Percentiles rank a stretch among this genome's conserved stretches.
These are phyloP conservation scores for Thalassiosira delicatula DNA, from an alignment of 352 stramenopile genomes.

Conservation along the genomic window DNA sequence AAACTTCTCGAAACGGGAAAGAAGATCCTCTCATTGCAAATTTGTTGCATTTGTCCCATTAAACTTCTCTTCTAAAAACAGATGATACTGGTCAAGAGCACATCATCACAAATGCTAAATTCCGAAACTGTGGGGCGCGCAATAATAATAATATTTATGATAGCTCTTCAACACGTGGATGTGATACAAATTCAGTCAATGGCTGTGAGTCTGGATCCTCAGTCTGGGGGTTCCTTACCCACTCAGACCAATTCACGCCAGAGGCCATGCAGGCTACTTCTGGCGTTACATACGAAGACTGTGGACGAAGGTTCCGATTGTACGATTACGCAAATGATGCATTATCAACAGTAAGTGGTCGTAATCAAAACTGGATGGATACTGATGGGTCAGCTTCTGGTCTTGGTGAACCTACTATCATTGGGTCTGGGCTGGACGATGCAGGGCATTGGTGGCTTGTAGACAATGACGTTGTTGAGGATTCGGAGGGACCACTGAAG, in stretches of 20 bases:
- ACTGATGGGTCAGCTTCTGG: conserved; percentile 49
- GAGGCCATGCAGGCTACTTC: conserved; percentile 59
- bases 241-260: conserved; percentile 44
- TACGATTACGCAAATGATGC: conserved; percentile 16
- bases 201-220: conserved; percentile 36
- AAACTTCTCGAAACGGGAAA: no score
- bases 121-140: conserved; percentile 60
- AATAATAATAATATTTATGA: conserved; percentile 50
- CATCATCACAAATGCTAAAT: conserved; percentile 58
- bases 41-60: not conserved
- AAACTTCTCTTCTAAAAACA: not conserved
- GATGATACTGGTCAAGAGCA: conserved; percentile 50
- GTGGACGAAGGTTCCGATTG: conserved; percentile 46
- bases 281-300: conserved; percentile 54
- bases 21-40: not conserved
- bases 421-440: conserved; percentile 44
- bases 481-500: conserved; percentile 27
- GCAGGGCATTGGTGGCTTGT: conserved; percentile 58
- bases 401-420: conserved; percentile 39
- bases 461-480: conserved; percentile 43
- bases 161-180: conserved; percentile 45
- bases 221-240: conserved; percentile 56
- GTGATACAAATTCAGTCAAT: conserved; percentile 39
- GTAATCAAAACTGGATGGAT: conserved; percentile 50
- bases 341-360: conserved; percentile 31